Conservation (phyloP, 2,329 filamentous ascomycete species). For the Aspergillus sp. region DNA sequence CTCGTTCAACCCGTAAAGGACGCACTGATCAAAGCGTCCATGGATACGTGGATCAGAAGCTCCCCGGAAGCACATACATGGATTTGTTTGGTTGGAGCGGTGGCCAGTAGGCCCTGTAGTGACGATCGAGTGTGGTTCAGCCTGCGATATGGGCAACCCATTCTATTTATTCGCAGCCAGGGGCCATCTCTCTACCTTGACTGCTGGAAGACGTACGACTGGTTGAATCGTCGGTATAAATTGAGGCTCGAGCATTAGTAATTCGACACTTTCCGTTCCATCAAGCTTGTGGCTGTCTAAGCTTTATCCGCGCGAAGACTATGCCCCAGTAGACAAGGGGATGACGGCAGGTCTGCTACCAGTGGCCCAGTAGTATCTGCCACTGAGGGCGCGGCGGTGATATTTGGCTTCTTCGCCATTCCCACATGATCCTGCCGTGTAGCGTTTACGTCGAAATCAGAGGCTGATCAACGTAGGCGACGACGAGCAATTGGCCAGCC, state of each 20-base stretch:
- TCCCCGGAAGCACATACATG: constrained; percentile 6
- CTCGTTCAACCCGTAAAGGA: not conserved
- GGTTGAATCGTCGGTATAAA: constrained; percentile 3
- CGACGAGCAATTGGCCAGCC: too few species aligned
- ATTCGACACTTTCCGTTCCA: too few species aligned
- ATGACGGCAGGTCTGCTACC: too few species aligned
- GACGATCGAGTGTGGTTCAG: constrained; percentile 5
- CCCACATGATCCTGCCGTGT: too few species aligned
- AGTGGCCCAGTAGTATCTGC: too few species aligned
- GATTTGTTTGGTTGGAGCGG: constrained; percentile 4
- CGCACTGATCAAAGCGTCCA: not conserved
- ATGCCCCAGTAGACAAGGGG: too few species aligned
- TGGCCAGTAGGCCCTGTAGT: not conserved
- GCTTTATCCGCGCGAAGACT: too few species aligned
- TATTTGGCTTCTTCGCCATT: too few species aligned
- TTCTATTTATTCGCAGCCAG: constrained; percentile 4
- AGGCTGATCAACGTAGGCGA: too few species aligned
- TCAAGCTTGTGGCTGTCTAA: too few species aligned
- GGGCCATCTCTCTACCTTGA: constrained; percentile 4
- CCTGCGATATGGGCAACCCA: constrained; percentile 4
- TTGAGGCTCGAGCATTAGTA: not conserved
- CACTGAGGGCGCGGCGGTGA: too few species aligned
- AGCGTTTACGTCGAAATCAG: too few species aligned
- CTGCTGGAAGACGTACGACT: constrained; percentile 5
- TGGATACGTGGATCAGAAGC: constrained; percentile 5